Evolutionary conservation across 106 monocot species (phyloP), one percentile per base, ranked within the genome.

Genomic region (Chionographis japonica): DNA sequence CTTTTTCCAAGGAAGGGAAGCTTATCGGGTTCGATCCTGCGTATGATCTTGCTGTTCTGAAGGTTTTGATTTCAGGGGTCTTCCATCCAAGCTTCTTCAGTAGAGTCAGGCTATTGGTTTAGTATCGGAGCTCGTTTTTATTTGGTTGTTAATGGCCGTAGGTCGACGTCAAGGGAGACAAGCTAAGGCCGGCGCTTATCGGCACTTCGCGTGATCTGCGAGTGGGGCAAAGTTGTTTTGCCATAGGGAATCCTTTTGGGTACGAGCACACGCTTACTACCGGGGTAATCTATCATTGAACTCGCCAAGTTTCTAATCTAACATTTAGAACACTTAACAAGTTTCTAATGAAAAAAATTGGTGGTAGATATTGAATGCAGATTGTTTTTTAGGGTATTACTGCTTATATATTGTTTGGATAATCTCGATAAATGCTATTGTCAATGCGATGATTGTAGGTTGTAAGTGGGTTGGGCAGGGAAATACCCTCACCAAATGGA

Each of bases 231-330:
- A 91, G 86, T 58, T 95, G 95, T 74, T 95, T 86, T 61, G 91
- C 95, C 19, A 95, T 91, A 51, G 95, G 95, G 42, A 95, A 95
- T 67, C 95, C 95, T 66, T 90, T 77, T 80, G 95, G 88, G 72
- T 95, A 84, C 67, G 86, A 91, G 54, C 86, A 88, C 53, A 95
- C 91, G 57, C 71, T 95, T 42, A 95, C 95, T 60, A 88, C 86
- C 8, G 95, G 91, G 79, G 95, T 93, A 88, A 68, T 37, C 64
- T 61, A 20, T 27, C 27, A 27, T 27, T 38, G 20, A 65, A 65
- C 16, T 15, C 58, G 27, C 11, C 66, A 9, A 3, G 4, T 14
- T 12, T 11, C 14, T 54, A 18, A 12, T 40, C 3, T 40, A 27
- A 27, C 27, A 27, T 27, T 27, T 27, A 27, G 27, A 27, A 27